Evolutionary conservation across 2,329 filamentous ascomycete genomes (phyloP), one percentile per base, ranked within the genome.

Genomic region (Diaporthe sp.): DNA sequence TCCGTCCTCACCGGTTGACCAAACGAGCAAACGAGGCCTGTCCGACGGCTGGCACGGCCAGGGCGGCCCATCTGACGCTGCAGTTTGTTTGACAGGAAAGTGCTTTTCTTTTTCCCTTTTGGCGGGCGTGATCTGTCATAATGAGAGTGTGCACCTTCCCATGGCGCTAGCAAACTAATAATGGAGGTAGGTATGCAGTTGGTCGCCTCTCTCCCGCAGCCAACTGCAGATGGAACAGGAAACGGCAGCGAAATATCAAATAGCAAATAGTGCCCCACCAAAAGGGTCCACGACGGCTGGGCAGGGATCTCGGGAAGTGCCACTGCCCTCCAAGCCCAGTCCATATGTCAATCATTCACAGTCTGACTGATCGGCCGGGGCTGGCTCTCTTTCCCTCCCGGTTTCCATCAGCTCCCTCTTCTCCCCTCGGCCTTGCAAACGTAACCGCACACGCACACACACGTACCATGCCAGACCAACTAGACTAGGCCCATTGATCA

Each of bases 321-420:
- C 55, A 57, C 30, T 57, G 30, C 54, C 17, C 7, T 22, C 30
- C 35, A 42, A 45, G 58, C 38, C 28, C 45, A 25, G 42, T 50
- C 40, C 22, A 68, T 67, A 40, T 68, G 45, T 54, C 64, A 54
- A 68, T 68, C 64, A 68, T 38, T 68, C 64, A 68, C 64, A 22
- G n/a, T 54, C 47, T 68, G 64, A 68, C 45, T 68, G 64, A 68
- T 68, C 64, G 35, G 47, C 64, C 64, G 64, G 64, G 15, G 30
- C 64, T 68, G 33, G 33, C 50, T 28, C 40, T 30, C n/a, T 40
- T 13, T 40, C 54, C n/a, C 22, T 40, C 64, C 64, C 47, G 33
- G 47, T 68, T 68, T 40, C 64, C 64, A 68, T 55, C 52, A 55
- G 25, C 52, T 55, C 52, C 52, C 28, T 33, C 64, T 28, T 19